Base-by-base conservation (phyloP, 2,329 filamentous ascomycete genomes). In the Trichoderma polysporum region DNA sequence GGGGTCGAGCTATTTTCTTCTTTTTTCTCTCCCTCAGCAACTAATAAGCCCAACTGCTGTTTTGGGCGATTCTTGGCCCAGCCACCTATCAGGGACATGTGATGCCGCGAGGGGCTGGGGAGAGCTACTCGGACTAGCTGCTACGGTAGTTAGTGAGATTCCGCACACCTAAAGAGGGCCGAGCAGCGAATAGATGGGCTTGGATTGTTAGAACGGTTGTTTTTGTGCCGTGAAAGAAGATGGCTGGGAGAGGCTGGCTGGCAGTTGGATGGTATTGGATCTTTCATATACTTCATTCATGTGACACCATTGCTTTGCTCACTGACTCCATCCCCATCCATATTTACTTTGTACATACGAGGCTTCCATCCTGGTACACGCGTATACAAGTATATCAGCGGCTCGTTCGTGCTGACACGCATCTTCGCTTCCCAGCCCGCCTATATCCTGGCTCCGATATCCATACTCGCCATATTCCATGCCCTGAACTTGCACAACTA, bases 41-140 rank as follows among this genome's bases (percentile, higher is more conserved):
- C 29, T 35, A 4, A n/a, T 29, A 29, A 4, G 45, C 7, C 45
- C 27, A 56, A 56, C 61, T 64, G 61, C 61, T 47, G 29, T 37
- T 35, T 56, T 64, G 50, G 61, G 61, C 61, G 22, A 47, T 45
- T 54, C 61, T 54, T 31, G 35, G 15, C 61, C 61, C 61, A 56
- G 50, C 61, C 61, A 56, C 61, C 50, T 56, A 56, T 47, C 37
- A 54, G 13, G 58, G 35, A 56, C 49, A 63, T 63, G 60, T 63
- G 60, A 63, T 54, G 35, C 25, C 25, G 15, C 35, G 27, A 45
- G 60, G 35, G 60, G 60, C 60, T 63, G 49, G 49, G 60, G 35
- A 33, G n/a, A 37, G 12, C 31, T 13, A 9, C n/a, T 12, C 12
- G 41, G 10, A 41, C 19, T 45, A 22, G 41, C 41, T 45, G 9